Evolutionary conservation across 2,329 filamentous ascomycete species (phyloP).

Genomic region (Penicillium brevicompactum): DNA sequence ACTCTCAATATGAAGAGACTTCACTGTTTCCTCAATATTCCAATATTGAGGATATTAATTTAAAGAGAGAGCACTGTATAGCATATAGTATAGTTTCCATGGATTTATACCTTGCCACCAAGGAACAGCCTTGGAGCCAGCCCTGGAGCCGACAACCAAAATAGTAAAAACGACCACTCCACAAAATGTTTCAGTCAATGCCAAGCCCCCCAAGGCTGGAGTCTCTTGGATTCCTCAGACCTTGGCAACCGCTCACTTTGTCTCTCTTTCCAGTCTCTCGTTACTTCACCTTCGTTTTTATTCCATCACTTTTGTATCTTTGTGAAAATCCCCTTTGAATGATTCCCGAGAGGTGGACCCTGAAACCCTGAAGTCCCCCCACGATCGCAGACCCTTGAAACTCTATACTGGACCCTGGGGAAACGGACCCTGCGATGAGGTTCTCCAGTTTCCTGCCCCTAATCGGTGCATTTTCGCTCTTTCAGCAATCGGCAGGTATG

Average conservation of each 20-base stretch:
- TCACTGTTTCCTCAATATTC: too few species aligned
- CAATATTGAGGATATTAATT: too few species aligned
- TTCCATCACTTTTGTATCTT: neutral
- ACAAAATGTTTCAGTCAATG: slow-evolving; percentile 3
- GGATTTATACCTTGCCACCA: too few species aligned
- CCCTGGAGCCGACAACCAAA: too few species aligned
- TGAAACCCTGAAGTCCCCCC: slow-evolving; percentile 11
- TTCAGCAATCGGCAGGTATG: slow-evolving; percentile 20
- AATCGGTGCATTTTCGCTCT: slow-evolving; percentile 18
- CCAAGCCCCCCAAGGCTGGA: neutral
- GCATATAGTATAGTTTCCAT: too few species aligned
- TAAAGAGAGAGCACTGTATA: too few species aligned
- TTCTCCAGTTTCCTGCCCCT: slow-evolving; percentile 19
- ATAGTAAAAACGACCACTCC: too few species aligned
- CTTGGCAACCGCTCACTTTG: slow-evolving; percentile 16
- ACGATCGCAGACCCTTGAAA: slow-evolving; percentile 17
- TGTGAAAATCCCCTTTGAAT: neutral
- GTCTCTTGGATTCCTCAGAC: slow-evolving; percentile 13
- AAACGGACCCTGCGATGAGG: slow-evolving; percentile 21
- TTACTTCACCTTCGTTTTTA: neutral
- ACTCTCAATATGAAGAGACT: too few species aligned
- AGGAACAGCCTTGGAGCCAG: too few species aligned
- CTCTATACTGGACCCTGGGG: slow-evolving; percentile 2
- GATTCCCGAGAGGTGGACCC: slow-evolving; percentile 7
- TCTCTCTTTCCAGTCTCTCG: neutral